These are phyloP conservation scores for Ustulina deusta DNA, from an alignment of 2,329 filamentous ascomycete species.

Conservation along the genomic window DNA sequence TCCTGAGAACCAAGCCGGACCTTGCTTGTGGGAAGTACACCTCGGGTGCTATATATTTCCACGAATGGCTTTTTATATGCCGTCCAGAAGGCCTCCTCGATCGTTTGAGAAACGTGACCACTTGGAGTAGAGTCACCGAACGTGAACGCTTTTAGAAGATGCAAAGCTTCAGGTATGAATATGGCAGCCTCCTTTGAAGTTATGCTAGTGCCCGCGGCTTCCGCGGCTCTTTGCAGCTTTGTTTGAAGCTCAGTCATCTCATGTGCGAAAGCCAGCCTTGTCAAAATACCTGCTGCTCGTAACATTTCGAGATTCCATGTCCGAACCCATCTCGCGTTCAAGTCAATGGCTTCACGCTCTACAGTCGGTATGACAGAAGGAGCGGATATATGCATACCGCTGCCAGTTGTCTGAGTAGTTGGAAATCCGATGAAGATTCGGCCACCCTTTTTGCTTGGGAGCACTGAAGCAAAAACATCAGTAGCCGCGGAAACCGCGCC, in stretches of 20 bases:
- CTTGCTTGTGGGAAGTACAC: slow-evolving; percentile 84
- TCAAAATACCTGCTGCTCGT: slow-evolving; percentile 88
- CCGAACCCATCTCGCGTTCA: slow-evolving; percentile 94
- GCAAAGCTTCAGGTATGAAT: slow-evolving; percentile 81
- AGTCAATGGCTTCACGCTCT: slow-evolving; percentile 94
- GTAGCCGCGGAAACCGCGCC: slow-evolving; percentile 66
- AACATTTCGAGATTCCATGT: slow-evolving; percentile 97
- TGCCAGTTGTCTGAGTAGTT: slow-evolving; percentile 95
- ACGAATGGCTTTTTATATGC: slow-evolving; percentile 85
- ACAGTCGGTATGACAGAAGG: slow-evolving; percentile 97
- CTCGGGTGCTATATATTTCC: slow-evolving; percentile 88
- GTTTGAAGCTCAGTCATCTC: slow-evolving; percentile 83
- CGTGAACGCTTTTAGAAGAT: slow-evolving; percentile 87
- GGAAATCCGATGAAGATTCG: slow-evolving; percentile 98
- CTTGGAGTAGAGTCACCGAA: slow-evolving; percentile 93
- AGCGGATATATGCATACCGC: slow-evolving; percentile 93
- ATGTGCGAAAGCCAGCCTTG: slow-evolving; percentile 85
- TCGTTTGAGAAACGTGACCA: slow-evolving; percentile 81
- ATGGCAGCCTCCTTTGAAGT: slow-evolving; percentile 72
- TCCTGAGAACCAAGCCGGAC: slow-evolving; percentile 81
- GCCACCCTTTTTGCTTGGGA: slow-evolving; percentile 87
- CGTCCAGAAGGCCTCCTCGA: slow-evolving; percentile 97
- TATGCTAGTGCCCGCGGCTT: slow-evolving; percentile 63
- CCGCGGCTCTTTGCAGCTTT: slow-evolving; percentile 64
- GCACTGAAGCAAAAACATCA: slow-evolving; percentile 89